Evolutionary conservation across 176 grass and related monocot genomes (phyloP).

Genomic region (Raddia distichophylla): DNA sequence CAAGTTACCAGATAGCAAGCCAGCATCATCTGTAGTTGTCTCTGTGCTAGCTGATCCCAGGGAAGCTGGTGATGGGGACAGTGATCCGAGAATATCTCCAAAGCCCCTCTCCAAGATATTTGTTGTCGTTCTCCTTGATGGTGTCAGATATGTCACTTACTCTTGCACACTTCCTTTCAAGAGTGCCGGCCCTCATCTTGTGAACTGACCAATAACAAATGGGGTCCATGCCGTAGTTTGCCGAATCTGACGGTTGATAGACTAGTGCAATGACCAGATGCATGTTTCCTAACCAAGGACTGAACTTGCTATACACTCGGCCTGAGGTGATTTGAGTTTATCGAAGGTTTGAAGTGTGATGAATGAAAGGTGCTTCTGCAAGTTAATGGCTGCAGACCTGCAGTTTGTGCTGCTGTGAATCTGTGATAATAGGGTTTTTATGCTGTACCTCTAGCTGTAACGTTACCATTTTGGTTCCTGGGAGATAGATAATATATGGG

Average conservation of each 20-base stretch:
- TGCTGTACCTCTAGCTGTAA: slow-evolving; percentile 30
- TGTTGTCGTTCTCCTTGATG: slow-evolving; percentile 89
- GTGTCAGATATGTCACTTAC: slow-evolving; percentile 95
- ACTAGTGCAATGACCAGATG: slow-evolving; percentile 24
- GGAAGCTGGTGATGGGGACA: slow-evolving; percentile 75
- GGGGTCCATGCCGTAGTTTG: not conserved
- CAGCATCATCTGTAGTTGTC: slow-evolving; percentile 72
- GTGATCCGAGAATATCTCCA: slow-evolving; percentile 64
- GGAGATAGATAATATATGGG: not conserved
- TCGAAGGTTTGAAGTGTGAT: slow-evolving; percentile 43
- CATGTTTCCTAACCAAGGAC: slow-evolving; percentile 43
- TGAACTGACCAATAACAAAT: slow-evolving; percentile 59
- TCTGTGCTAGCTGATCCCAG: slow-evolving; percentile 96
- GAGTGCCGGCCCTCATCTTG: slow-evolving; percentile 68
- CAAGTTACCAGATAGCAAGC: slow-evolving; percentile 66
- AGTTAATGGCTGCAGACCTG: slow-evolving; percentile 27
- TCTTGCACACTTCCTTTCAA: slow-evolving; percentile 97
- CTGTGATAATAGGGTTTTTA: not conserved
- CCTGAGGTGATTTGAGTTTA: slow-evolving; percentile 48
- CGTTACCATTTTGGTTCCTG: slow-evolving; percentile 10
- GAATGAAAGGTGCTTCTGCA: slow-evolving; percentile 29
- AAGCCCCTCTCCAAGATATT: slow-evolving; percentile 87
- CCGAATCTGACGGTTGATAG: slow-evolving; percentile 11
- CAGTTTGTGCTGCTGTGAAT: slow-evolving; percentile 33
- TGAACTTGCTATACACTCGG: slow-evolving; percentile 37